These are phyloP conservation scores for Sporothrix pallida DNA, from an alignment of 2,329 filamentous ascomycete species.

Conservation along the genomic window DNA sequence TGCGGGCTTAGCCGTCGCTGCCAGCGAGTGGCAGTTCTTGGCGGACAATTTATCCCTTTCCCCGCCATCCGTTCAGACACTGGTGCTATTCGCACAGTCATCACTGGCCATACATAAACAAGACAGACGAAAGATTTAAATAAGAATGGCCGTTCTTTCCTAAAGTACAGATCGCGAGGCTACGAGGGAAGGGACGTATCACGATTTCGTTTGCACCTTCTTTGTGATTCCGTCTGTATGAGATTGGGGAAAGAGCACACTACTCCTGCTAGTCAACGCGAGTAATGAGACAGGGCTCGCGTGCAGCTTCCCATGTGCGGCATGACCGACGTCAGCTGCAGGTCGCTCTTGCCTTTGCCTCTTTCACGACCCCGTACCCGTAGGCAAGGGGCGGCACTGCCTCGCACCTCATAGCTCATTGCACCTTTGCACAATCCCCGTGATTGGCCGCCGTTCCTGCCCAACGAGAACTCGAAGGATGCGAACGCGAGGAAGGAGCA, in stretches of 20 bases:
- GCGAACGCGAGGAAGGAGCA: background rate
- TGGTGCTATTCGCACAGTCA: slow-evolving; percentile 9
- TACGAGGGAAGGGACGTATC: background rate
- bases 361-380: background rate
- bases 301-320: slow-evolving; percentile 18
- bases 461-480: background rate
- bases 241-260: too few species aligned
- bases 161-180: background rate
- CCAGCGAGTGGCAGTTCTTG: slow-evolving; percentile 15
- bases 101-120: background rate
- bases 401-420: background rate
- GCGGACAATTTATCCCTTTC: background rate
- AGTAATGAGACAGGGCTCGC: background rate
- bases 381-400: background rate
- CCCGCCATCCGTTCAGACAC: background rate
- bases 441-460: slow-evolving; percentile 14
- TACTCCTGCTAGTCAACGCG: too few species aligned
- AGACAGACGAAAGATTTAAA: background rate
- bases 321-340: slow-evolving; percentile 30
- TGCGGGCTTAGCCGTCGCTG: slow-evolving; percentile 19
- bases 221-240: too few species aligned
- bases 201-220: background rate
- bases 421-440: background rate
- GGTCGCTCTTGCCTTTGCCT: slow-evolving; percentile 1
- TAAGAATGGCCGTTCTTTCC: background rate